These are phyloP conservation scores for Amanita rubescens DNA, from an alignment of 768 basidiomycete species.

Conservation along the genomic window DNA sequence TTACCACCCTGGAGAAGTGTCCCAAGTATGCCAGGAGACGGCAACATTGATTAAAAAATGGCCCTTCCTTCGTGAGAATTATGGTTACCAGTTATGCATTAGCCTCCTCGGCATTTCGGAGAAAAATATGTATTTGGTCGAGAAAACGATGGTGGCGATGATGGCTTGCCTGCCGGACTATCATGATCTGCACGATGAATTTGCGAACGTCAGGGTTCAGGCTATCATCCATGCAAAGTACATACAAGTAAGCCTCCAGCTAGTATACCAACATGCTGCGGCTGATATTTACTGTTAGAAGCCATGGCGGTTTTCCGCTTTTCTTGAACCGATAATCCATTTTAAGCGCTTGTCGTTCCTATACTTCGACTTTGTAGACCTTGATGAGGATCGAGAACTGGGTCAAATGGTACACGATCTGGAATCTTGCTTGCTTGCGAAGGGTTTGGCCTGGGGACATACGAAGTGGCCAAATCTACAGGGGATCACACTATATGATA, in stretches of 20 bases:
- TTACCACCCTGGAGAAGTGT: background rate
- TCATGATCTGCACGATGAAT: background rate
- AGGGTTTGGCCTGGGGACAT: too few species aligned
- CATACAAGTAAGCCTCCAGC: background rate
- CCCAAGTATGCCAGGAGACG: background rate
- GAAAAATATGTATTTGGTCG: background rate
- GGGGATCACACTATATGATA: too few species aligned
- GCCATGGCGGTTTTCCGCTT: background rate
- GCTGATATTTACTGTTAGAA: background rate
- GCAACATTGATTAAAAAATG: background rate
- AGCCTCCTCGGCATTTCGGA: background rate
- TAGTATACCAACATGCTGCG: too few species aligned
- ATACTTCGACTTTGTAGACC: too few species aligned
- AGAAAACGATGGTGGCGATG: background rate
- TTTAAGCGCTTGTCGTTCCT: too few species aligned
- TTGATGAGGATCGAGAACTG: too few species aligned
- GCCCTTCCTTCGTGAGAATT: background rate
- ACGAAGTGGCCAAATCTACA: too few species aligned
- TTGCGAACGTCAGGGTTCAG: too few species aligned
- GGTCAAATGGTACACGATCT: too few species aligned
- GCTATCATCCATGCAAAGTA: background rate
- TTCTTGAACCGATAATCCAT: too few species aligned
- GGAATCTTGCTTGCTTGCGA: too few species aligned
- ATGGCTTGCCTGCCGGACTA: too few species aligned
- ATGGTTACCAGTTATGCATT: background rate